Base-by-base conservation (phyloP, 768 basidiomycete species). In the Pseudohyphozyma bogoriensis region DNA sequence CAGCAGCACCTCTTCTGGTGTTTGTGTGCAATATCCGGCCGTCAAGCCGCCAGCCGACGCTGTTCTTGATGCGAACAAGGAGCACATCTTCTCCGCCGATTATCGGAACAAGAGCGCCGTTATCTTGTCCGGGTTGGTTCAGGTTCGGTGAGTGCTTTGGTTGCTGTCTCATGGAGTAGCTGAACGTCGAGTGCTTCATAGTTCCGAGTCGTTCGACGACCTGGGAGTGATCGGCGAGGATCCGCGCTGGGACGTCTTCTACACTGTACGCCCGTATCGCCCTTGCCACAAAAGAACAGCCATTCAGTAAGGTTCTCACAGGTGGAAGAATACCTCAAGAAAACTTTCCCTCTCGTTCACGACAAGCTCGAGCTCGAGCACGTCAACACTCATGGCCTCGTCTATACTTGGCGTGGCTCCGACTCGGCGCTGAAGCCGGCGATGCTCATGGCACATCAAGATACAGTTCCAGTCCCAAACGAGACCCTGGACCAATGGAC, bases 371-470 rank as follows among this genome's bases (percentile, higher is more conserved):
- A 76, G 31, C 76, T 85, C 61, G 82, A 81, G 8, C 82, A 81
- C 65, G 81, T 89, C 71, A 89, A 89, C 72, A 85, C 82, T 0
- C 85, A 86, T 66, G 87, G 81, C 0, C 76, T 87, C 28, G 72
- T 86, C 13, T 86, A 81, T 70, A 79, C 81, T 51, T 88, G 86
- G 86, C 73, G 77, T 55, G 87, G 86, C 2, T 78, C 80, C 4
- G 78, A 87, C 67, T 55, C 72, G 12, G 74, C 77, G 1, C 76
- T 85, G 33, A 85, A 85, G 70, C 86, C 87, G 1, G 66, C 86
- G 11, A 73, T 89, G 15, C 39, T 65, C 3, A 54, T 58, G 52
- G 64, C 58, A 7, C 61, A 66, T 31, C 51, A 56, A 49, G 62
- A 66, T 36, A 45, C 46, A 24, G 63, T 63, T 28, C 55, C 51